Percentiles rank a stretch among this genome's conserved stretches.
Evolutionary conservation across 257 asterid species (phyloP).

Genomic region (Solanum dulcamara): DNA sequence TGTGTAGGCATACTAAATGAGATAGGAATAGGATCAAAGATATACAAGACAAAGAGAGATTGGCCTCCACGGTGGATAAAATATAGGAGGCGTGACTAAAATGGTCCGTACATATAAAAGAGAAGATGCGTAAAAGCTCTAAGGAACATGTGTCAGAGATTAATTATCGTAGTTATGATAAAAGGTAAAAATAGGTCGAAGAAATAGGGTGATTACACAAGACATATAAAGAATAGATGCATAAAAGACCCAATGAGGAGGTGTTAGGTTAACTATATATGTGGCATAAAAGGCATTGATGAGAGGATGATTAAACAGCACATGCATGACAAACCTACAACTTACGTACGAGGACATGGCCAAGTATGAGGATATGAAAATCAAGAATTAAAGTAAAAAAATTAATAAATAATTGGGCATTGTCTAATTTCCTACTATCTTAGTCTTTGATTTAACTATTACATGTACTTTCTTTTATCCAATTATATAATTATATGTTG

Average conservation of each 20-base stretch:
- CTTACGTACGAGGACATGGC: neutral
- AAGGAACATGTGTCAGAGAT: no score
- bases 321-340: accelerated
- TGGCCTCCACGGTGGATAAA: neutral
- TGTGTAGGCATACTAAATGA: neutral
- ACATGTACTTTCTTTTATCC: neutral
- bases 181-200: no score
- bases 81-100: neutral
- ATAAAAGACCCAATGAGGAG: no score
- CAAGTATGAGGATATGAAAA: neutral
- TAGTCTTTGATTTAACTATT: neutral
- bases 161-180: no score
- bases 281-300: no score
- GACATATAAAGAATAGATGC: no score
- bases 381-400: neutral
- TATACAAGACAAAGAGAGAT: neutral
- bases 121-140: neutral
- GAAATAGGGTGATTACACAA: no score
- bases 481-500: neutral
- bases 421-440: neutral
- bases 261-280: no score
- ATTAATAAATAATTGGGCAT: neutral
- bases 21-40: neutral
- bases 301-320: neutral
- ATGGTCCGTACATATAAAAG: neutral